phyloP scores from a whole-genome alignment of 805 yeast genomes.

The Candida orba region DNA sequence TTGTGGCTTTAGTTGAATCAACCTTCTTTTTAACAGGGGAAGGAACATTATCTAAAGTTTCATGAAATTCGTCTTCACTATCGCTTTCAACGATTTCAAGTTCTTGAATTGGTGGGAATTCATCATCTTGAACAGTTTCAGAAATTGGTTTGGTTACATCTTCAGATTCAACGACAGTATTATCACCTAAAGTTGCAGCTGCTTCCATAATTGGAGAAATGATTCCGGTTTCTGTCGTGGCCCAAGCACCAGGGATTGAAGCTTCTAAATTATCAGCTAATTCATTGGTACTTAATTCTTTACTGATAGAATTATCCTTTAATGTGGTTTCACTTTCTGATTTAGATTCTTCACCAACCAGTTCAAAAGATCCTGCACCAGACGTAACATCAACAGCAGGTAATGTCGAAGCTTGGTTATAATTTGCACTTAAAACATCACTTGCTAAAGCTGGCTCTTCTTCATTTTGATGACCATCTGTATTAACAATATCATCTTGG shows the following conservation, averaged over 20 bases:
- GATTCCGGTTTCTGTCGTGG: background rate
- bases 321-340: conserved; percentile 14
- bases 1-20: background rate
- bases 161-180: too few species aligned
- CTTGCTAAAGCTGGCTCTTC: conserved; percentile 25
- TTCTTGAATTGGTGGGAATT: conserved; percentile 59
- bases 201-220: conserved; percentile 14
- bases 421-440: conserved; percentile 16
- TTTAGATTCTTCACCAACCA: conserved; percentile 16
- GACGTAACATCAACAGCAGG: conserved; percentile 20
- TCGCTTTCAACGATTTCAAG: conserved; percentile 46
- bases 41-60: conserved; percentile 31
- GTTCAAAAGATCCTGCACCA: conserved; percentile 22
- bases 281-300: background rate
- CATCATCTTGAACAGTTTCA: conserved; percentile 40
- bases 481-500: conserved; percentile 16
- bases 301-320: conserved; percentile 1
- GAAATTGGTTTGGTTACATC: background rate
- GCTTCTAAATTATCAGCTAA: conserved; percentile 19
- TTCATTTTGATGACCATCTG: conserved; percentile 3
- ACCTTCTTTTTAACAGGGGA: conserved; percentile 3
- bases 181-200: conserved; percentile 5
- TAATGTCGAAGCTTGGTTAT: conserved; percentile 2
- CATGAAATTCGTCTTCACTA: conserved; percentile 34
- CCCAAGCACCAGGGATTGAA: conserved; percentile 26